These are phyloP conservation scores for Phytophthora hibernalis DNA, from an alignment of 352 stramenopile species.

Conservation along the genomic window DNA sequence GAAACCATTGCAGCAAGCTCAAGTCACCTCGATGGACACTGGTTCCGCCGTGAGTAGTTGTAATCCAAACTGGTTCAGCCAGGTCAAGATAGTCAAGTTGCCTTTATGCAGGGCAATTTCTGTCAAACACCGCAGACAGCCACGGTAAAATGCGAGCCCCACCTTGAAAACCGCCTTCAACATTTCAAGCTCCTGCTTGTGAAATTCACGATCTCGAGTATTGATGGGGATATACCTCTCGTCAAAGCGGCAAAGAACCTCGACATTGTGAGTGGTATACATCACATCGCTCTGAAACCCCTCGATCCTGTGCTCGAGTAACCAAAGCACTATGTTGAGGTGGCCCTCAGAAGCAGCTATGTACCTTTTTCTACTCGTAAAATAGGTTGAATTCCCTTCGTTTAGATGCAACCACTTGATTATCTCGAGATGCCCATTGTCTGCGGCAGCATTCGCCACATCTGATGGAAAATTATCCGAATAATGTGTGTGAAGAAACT, in stretches of 20 bases:
- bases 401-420: too few relatives aligned
- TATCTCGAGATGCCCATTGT: too few relatives aligned
- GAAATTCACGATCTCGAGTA: too few relatives aligned
- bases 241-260: not conserved
- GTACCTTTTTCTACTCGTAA: too few relatives aligned
- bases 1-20: constrained; percentile 4
- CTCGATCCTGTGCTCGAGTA: not conserved
- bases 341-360: too few relatives aligned
- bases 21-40: not conserved
- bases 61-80: constrained; percentile 5
- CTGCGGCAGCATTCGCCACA: not conserved
- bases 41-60: not conserved
- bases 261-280: not conserved
- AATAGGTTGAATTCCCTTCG: not conserved
- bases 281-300: not conserved
- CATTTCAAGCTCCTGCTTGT: not conserved
- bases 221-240: not conserved
- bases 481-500: constrained; percentile 6
- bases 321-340: not conserved
- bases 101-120: not conserved
- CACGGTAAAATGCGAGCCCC: not conserved
- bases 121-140: not conserved
- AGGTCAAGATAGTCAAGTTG: not conserved
- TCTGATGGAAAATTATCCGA: not conserved
- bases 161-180: not conserved